Evolutionary conservation across 2,329 filamentous ascomycete genomes (phyloP), one percentile per base, ranked within the genome.

Genomic region (Fusarium multiceps): DNA sequence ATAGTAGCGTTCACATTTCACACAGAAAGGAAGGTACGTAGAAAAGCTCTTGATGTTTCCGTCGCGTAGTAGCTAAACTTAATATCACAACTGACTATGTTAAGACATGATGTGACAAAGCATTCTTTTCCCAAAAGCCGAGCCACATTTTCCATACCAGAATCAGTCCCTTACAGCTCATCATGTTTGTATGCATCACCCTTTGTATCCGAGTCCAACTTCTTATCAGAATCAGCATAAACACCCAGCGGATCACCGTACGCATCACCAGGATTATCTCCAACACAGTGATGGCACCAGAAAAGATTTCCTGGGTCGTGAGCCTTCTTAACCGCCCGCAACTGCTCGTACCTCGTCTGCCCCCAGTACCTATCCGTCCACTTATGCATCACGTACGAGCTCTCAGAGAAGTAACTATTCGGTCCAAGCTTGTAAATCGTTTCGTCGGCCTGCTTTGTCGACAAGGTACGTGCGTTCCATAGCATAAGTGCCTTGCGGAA

Each of bases 241-340:
- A 7, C 10, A 30, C 23, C 37, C 12, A 61, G 28, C 1, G 55
- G 45, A 6, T 50, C 18, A 3, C 58, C 58, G 34, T 61, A 61
- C 5, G 45, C n/a, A 11, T 61, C 55, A 18, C 30, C 6, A 2
- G 55, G 58, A 16, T 59, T 7, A 25, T 61, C 58, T 0, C 58
- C 53, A 30, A 61, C 45, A 40, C 55, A 61, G 50, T 61, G 55
- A 45, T 61, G 58, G 4, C 55, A 61, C 58, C 58, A 61, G 16
- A 59, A 50, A 2, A 37, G 25, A 50, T 40, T 61, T 6, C 7
- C 32, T 0, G 58, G 55, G 16, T 61, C 58, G 6, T 61, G 58
- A 3, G 54, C 58, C 45, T 28, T 30, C 20, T 61, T 61, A 1
- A 59, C 28, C 23, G 58, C 58, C 16, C 50, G 10, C 28, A 61